A percentile compares a stretch with the other conserved stretches of the same genome.
Conservation (phyloP, 2,329 filamentous ascomycete genomes). For the Aspergillus alliaceus region DNA sequence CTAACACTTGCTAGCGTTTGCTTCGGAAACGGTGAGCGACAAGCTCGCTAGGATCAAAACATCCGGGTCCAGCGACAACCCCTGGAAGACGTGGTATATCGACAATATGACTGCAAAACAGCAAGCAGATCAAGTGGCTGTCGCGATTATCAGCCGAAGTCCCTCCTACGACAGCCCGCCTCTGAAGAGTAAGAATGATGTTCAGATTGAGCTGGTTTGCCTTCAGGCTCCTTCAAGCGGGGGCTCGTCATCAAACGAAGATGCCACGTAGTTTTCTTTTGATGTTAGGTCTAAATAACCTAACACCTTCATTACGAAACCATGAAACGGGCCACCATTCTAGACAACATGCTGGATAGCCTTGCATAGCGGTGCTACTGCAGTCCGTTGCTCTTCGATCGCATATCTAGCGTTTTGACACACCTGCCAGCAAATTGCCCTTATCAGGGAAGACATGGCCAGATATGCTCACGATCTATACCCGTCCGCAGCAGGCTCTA, state of each 20-base stretch:
- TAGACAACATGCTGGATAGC: background rate
- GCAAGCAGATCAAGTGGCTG: constrained; percentile 38
- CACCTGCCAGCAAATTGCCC: background rate
- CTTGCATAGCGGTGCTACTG: background rate
- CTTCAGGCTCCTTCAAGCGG: constrained; percentile 34
- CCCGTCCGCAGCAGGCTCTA: background rate
- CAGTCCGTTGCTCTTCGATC: background rate
- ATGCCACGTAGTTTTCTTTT: constrained; percentile 11
- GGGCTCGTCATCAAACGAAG: constrained; percentile 16
- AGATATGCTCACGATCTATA: background rate
- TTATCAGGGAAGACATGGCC: background rate
- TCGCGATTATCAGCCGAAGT: constrained; percentile 37
- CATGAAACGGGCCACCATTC: background rate
- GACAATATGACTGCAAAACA: constrained; percentile 32
- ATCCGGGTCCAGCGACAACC: constrained; percentile 27
- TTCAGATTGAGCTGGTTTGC: constrained; percentile 38
- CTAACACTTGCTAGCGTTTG: constrained; percentile 28
- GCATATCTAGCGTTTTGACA: background rate
- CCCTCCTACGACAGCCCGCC: constrained; percentile 29
- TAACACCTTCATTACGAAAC: background rate
- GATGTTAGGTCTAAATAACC: background rate
- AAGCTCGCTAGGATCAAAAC: constrained; percentile 27
- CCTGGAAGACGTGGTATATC: constrained; percentile 40
- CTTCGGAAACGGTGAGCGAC: constrained; percentile 28
- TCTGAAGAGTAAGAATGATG: constrained; percentile 27